Evolutionary conservation across 2,329 filamentous ascomycete species (phyloP).

Genomic region (Acrodontium crateriforme): DNA sequence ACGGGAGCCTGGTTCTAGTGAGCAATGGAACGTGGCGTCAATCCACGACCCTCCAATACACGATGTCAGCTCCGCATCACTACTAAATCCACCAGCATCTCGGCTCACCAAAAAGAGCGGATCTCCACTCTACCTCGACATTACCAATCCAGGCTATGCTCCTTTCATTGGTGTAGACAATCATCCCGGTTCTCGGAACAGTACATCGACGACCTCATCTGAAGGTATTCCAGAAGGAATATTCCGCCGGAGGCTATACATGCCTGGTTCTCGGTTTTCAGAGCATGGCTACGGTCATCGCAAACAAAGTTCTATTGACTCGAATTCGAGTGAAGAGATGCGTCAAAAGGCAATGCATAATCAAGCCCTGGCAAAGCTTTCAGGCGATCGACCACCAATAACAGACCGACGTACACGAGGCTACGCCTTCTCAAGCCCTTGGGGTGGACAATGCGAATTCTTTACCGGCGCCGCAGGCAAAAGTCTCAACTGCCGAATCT

Average conservation of each 20-base stretch:
- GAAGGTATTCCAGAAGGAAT: slow-evolving; percentile 19
- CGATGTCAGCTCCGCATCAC: slow-evolving; percentile 30
- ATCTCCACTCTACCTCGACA: slow-evolving; percentile 37
- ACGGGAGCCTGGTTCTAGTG: slow-evolving; percentile 33
- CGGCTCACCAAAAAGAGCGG: slow-evolving; percentile 24
- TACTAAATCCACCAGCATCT: slow-evolving; percentile 15
- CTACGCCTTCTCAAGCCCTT: slow-evolving; percentile 72
- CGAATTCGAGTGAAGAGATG: background rate
- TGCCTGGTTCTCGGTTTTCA: slow-evolving; percentile 30
- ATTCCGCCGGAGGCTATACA: slow-evolving; percentile 34
- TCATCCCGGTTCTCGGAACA: slow-evolving; percentile 13
- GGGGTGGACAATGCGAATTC: slow-evolving; percentile 81
- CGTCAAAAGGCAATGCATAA: slow-evolving; percentile 4
- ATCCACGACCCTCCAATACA: slow-evolving; percentile 32
- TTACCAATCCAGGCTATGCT: slow-evolving; percentile 45
- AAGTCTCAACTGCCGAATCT: slow-evolving; percentile 20
- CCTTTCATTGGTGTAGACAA: slow-evolving; percentile 35
- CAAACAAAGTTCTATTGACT: slow-evolving; percentile 11
- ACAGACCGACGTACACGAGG: slow-evolving; percentile 39
- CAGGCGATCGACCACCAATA: slow-evolving; percentile 2
- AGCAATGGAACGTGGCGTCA: slow-evolving; percentile 38
- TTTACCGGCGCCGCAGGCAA: slow-evolving; percentile 62
- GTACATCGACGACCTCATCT: slow-evolving; percentile 15
- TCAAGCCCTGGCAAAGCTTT: slow-evolving; percentile 7
- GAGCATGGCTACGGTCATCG: slow-evolving; percentile 28